Percentiles rank a stretch among this genome's conserved stretches.
Evolutionary conservation across 2,329 filamentous ascomycete species (phyloP).

Genomic region (Ceratocystis papillata): DNA sequence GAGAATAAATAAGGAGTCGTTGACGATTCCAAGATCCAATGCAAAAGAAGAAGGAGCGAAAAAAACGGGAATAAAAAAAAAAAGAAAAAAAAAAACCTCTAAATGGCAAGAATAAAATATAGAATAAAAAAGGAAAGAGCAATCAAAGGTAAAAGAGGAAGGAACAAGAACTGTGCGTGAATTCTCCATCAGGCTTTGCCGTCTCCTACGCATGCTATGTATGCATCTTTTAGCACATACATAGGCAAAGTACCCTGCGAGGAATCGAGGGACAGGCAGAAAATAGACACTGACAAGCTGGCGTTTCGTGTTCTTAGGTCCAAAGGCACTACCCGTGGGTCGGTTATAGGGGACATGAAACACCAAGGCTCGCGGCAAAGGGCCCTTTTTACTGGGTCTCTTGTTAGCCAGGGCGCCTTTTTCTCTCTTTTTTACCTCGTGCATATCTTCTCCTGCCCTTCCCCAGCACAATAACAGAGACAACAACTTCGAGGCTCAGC

Average conservation of each 20-base stretch:
- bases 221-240: neutral
- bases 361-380: constrained; percentile 17
- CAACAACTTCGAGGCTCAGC: no score
- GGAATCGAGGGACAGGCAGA: neutral
- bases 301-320: constrained; percentile 17
- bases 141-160: neutral
- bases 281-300: constrained; percentile 10
- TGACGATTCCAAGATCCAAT: neutral
- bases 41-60: neutral
- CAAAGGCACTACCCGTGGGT: constrained; percentile 12
- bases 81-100: neutral
- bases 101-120: neutral
- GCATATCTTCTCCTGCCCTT: neutral
- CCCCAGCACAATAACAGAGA: neutral
- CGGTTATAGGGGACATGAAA: constrained; percentile 19
- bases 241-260: neutral
- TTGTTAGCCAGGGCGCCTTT: neutral
- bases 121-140: neutral
- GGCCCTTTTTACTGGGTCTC: neutral
- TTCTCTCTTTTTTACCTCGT: neutral
- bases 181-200: neutral
- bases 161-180: neutral
- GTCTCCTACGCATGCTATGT: neutral
- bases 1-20: neutral
- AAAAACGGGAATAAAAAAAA: neutral